Conservation (phyloP, 2,329 filamentous ascomycete species). For the Leptographium galeiforme region DNA sequence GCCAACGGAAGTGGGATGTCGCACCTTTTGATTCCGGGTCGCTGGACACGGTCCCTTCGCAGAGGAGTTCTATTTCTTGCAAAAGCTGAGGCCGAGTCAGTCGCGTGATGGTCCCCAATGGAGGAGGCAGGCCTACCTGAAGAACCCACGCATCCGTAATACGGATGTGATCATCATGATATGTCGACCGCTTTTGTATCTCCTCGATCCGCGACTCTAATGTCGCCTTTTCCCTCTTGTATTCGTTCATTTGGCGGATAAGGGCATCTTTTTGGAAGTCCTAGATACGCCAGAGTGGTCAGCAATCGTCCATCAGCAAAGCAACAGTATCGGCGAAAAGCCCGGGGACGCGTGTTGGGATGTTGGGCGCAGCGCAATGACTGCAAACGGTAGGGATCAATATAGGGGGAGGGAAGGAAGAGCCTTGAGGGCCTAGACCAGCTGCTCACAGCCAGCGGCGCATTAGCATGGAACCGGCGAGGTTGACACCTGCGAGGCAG, state of each 20-base stretch:
- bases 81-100: conserved; percentile 32
- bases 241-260: conserved; percentile 93
- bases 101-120: conserved; percentile 12
- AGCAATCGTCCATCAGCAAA: conserved; percentile 15
- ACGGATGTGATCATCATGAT: conserved; percentile 88
- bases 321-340: background rate
- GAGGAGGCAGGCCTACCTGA: conserved; percentile 45
- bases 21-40: conserved; percentile 29
- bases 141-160: conserved; percentile 88
- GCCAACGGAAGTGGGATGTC: background rate
- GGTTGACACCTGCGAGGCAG: background rate
- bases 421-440: conserved; percentile 11
- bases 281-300: conserved; percentile 34
- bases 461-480: conserved; percentile 6
- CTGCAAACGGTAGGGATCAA: conserved; percentile 5
- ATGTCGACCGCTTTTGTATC: conserved; percentile 59
- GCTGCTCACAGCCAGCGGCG: conserved; percentile 9
- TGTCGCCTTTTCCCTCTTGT: conserved; percentile 77
- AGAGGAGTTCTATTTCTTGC: conserved; percentile 50
- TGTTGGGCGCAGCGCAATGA: conserved; percentile 9
- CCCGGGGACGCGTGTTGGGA: background rate
- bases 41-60: conserved; percentile 33
- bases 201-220: conserved; percentile 73
- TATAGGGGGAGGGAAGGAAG: conserved; percentile 10
- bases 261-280: conserved; percentile 94